Percentiles rank a stretch among this genome's conserved stretches.
phyloP scores from a whole-genome alignment of 805 yeast species.

The Maudiozyma saulgeensis region DNA sequence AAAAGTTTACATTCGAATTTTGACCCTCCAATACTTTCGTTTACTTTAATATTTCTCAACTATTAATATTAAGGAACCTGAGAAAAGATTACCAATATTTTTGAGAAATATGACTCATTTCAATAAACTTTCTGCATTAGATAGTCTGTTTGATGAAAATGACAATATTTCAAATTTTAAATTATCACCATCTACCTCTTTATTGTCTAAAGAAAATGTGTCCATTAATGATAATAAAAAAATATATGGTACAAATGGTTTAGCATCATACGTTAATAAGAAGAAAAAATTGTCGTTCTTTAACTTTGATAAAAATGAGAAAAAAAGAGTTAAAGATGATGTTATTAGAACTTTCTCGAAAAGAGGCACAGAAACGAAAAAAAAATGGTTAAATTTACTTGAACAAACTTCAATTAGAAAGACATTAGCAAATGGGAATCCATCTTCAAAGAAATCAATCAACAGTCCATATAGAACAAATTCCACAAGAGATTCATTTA shows the following conservation, averaged over 20 bases:
- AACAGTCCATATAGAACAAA: background rate
- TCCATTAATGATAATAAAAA: no score
- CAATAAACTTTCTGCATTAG: background rate
- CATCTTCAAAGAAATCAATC: background rate
- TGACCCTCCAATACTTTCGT: no score
- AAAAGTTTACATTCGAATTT: no score
- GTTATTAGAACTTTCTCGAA: background rate
- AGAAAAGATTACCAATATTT: no score
- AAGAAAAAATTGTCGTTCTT: background rate
- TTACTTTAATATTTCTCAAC: no score
- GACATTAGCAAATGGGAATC: background rate
- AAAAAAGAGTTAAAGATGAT: no score
- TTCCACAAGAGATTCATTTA: background rate
- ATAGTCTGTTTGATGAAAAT: background rate
- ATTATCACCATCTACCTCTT: slow-evolving; percentile 1
- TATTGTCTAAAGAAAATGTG: background rate
- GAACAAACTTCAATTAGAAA: background rate
- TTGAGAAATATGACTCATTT: background rate
- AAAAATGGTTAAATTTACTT: background rate
- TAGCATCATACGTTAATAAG: background rate
- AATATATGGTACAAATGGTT: background rate
- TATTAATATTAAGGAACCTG: no score
- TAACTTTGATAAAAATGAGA: background rate
- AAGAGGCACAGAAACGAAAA: background rate
- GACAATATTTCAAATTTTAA: slow-evolving; percentile 1